Evolutionary conservation across 169 alveolate species (phyloP).

Genomic region (Cryptosporidium tyzzeri): DNA sequence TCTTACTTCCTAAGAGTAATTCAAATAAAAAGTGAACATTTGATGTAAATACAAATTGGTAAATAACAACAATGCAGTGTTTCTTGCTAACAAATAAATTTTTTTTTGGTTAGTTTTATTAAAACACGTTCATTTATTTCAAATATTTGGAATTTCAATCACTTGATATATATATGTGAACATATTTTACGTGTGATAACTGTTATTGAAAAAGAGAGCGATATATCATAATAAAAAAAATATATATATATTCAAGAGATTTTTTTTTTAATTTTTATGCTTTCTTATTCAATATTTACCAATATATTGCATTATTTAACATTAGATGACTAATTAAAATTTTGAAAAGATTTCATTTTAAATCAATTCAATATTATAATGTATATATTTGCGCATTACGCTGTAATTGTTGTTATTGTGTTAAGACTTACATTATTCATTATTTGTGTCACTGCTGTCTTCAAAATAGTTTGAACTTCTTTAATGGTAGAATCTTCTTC

Average conservation of each 20-base stretch:
- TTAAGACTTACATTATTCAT: conserved; percentile 67
- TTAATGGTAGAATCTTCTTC: conserved; percentile 21
- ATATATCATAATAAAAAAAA: no score
- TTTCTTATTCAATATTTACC: not conserved
- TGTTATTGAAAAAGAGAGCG: not conserved
- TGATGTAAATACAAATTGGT: not conserved
- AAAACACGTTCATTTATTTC: not conserved
- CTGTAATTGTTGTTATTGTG: not conserved
- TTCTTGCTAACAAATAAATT: not conserved
- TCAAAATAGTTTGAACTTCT: conserved; percentile 38
- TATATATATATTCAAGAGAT: not conserved
- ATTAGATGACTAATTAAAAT: not conserved
- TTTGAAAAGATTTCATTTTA: not conserved
- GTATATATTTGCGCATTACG: not conserved
- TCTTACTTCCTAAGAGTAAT: conserved; percentile 31
- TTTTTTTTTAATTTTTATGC: not conserved
- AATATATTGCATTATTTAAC: not conserved
- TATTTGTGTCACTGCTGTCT: conserved; percentile 36
- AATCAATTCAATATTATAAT: not conserved
- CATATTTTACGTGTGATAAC: not conserved
- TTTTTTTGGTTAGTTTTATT: not conserved
- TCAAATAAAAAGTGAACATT: conserved; percentile 1
- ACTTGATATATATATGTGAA: no score
- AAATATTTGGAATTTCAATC: no score
- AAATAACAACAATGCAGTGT: conserved; percentile 2